These are phyloP conservation scores for Penicillium argentinense DNA, from an alignment of 495 filamentous ascomycete genomes.

Conservation along the genomic window DNA sequence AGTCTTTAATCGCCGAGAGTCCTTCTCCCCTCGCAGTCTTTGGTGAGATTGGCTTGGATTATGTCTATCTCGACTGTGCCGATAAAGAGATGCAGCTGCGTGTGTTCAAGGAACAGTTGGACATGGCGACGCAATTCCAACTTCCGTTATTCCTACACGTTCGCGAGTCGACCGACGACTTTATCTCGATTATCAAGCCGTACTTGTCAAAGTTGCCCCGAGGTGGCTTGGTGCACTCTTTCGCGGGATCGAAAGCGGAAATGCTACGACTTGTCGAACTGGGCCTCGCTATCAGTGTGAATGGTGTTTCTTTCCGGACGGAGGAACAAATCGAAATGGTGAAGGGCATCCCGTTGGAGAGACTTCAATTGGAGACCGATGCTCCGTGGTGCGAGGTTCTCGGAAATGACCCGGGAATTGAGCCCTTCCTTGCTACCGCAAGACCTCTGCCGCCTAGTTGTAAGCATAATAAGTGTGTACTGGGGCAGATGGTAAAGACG, in stretches of 20 bases:
- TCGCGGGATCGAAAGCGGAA: constrained; percentile 27
- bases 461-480: constrained; percentile 29
- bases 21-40: constrained; percentile 27
- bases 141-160: constrained; percentile 33
- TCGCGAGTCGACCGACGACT: constrained; percentile 26
- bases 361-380: constrained; percentile 35
- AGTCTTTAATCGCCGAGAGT: constrained; percentile 9
- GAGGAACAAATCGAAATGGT: constrained; percentile 32
- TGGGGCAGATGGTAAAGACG: constrained; percentile 32
- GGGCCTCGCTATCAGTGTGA: constrained; percentile 32
- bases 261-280: constrained; percentile 27
- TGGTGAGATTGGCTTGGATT: constrained; percentile 34
- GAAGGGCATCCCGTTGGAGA: constrained; percentile 22
- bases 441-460: constrained; percentile 18
- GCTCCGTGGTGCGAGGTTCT: constrained; percentile 35
- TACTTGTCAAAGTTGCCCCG: constrained; percentile 21
- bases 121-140: constrained; percentile 21
- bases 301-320: constrained; percentile 29
- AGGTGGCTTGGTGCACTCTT: constrained; percentile 32
- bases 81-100: constrained; percentile 30
- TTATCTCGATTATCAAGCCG: constrained; percentile 25
- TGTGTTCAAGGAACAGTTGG: constrained; percentile 28
- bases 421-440: constrained; percentile 15
- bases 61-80: constrained; percentile 28
- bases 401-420: constrained; percentile 20